phyloP scores from a whole-genome alignment of 768 basidiomycete species.

The Lactarius sp. region DNA sequence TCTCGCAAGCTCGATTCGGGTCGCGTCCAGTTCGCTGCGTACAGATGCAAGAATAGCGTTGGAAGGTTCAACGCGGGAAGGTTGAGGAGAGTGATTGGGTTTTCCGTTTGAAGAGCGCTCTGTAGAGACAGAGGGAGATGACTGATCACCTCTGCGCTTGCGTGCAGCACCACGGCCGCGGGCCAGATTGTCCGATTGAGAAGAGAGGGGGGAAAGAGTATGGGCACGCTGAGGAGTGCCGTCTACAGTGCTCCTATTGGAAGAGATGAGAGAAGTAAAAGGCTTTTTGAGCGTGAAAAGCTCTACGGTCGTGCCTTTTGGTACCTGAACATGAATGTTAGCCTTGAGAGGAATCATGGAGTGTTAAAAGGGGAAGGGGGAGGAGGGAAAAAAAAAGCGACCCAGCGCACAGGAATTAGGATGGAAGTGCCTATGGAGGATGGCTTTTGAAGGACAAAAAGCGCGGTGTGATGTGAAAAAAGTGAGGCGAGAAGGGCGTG shows the following conservation, averaged over 20 bases:
- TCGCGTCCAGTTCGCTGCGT: slow-evolving; percentile 54
- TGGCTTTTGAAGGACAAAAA: slow-evolving; percentile 17
- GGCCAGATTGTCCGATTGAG: slow-evolving; percentile 26
- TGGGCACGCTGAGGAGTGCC: slow-evolving; percentile 16
- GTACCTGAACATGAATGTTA: slow-evolving; percentile 27
- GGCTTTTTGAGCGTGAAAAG: slow-evolving; percentile 25
- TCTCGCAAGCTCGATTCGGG: slow-evolving; percentile 49
- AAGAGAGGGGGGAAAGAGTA: slow-evolving; percentile 14
- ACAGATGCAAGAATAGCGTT: slow-evolving; percentile 32
- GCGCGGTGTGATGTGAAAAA: slow-evolving; percentile 15
- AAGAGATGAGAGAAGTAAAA: slow-evolving; percentile 20
- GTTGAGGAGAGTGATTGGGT: slow-evolving; percentile 12
- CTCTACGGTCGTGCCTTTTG: slow-evolving; percentile 24
- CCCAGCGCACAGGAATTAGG: slow-evolving; percentile 10
- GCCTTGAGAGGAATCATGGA: slow-evolving; percentile 24
- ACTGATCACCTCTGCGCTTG: slow-evolving; percentile 26
- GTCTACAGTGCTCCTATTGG: slow-evolving; percentile 16
- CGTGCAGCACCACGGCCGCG: slow-evolving; percentile 25
- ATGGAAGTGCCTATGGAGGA: slow-evolving; percentile 1
- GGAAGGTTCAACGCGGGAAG: slow-evolving; percentile 19
- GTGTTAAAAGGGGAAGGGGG: not conserved
- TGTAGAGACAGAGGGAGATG: slow-evolving; percentile 24
- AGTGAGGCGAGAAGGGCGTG: slow-evolving; percentile 11
- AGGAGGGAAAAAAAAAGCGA: not conserved
- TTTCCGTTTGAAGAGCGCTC: slow-evolving; percentile 21